These are phyloP conservation scores for Sequoia sempervirens DNA, from an alignment of 75 land plant genomes.

Conservation along the genomic window DNA sequence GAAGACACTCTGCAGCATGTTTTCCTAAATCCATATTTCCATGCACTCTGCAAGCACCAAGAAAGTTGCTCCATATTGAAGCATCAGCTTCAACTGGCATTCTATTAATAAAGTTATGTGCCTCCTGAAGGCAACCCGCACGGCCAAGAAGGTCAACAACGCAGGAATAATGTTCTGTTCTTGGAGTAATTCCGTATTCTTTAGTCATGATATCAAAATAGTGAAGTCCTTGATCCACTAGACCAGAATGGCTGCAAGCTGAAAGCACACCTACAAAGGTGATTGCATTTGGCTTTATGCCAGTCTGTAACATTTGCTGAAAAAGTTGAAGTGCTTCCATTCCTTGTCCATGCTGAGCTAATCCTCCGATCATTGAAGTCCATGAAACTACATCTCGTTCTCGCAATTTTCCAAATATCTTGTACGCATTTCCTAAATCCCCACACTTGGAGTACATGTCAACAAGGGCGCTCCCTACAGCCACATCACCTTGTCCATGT, in stretches of 20 bases:
- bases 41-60: slow-evolving; percentile 22
- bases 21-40: slow-evolving; percentile 7
- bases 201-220: slow-evolving; percentile 13
- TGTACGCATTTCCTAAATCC: slow-evolving; percentile 6
- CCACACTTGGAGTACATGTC: slow-evolving; percentile 13
- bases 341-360: slow-evolving; percentile 23
- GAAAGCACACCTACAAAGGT: slow-evolving; percentile 15
- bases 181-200: slow-evolving; percentile 15
- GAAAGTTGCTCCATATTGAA: slow-evolving; percentile 14
- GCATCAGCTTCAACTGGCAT: slow-evolving; percentile 16
- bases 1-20: slow-evolving; percentile 16
- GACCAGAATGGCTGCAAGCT: slow-evolving; percentile 22
- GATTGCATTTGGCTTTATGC: slow-evolving; percentile 17
- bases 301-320: slow-evolving; percentile 13
- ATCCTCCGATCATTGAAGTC: slow-evolving; percentile 24
- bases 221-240: slow-evolving; percentile 13
- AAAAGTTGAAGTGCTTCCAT: slow-evolving; percentile 23
- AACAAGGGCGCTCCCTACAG: slow-evolving; percentile 8
- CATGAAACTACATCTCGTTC: slow-evolving; percentile 23
- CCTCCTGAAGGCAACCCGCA: slow-evolving; percentile 14
- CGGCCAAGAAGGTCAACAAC: slow-evolving; percentile 24
- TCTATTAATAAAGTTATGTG: slow-evolving; percentile 10
- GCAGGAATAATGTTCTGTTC: slow-evolving; percentile 15
- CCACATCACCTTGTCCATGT: slow-evolving; percentile 11
- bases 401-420: not conserved